Evolutionary conservation across 371 early-diverging fungal species (phyloP).

Genomic region (Rhizopus arrhizus): DNA sequence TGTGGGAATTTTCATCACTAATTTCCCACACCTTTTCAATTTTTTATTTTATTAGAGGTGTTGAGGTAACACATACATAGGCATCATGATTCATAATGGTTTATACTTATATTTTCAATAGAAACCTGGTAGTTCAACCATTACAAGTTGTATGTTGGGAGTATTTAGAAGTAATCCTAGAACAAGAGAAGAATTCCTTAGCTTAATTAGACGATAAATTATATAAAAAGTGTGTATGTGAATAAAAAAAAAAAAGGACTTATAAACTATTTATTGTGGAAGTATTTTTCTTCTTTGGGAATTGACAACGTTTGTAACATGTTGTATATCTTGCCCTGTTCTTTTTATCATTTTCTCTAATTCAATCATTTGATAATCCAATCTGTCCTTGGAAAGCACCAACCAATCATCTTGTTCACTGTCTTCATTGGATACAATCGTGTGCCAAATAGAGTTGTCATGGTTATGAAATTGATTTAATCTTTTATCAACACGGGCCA

Average conservation of each 20-base stretch:
- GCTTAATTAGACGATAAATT: slow-evolving; percentile 59
- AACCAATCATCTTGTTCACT: background rate
- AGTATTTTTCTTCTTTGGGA: background rate
- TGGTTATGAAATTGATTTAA: slow-evolving; percentile 13
- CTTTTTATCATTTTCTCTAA: slow-evolving; percentile 45
- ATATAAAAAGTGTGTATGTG: background rate
- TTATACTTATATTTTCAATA: slow-evolving; percentile 47
- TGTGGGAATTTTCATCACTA: slow-evolving; percentile 13
- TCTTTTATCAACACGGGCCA: slow-evolving; percentile 41
- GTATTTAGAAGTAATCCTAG: slow-evolving; percentile 88
- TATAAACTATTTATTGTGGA: background rate
- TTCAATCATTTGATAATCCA: slow-evolving; percentile 31
- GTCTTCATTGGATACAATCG: background rate
- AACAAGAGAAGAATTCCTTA: slow-evolving; percentile 95
- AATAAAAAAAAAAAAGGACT: background rate
- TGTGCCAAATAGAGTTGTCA: background rate
- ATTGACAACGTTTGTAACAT: slow-evolving; percentile 25
- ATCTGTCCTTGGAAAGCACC: background rate
- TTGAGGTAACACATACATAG: slow-evolving; percentile 35
- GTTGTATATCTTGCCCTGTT: slow-evolving; percentile 40
- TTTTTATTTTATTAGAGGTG: slow-evolving; percentile 36
- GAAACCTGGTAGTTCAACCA: slow-evolving; percentile 92
- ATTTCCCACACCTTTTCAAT: slow-evolving; percentile 23
- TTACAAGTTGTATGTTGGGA: slow-evolving; percentile 96
- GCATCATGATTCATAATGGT: background rate